These are phyloP conservation scores for Curvularia lunata DNA, from an alignment of 2,329 filamentous ascomycete genomes.

Conservation along the genomic window DNA sequence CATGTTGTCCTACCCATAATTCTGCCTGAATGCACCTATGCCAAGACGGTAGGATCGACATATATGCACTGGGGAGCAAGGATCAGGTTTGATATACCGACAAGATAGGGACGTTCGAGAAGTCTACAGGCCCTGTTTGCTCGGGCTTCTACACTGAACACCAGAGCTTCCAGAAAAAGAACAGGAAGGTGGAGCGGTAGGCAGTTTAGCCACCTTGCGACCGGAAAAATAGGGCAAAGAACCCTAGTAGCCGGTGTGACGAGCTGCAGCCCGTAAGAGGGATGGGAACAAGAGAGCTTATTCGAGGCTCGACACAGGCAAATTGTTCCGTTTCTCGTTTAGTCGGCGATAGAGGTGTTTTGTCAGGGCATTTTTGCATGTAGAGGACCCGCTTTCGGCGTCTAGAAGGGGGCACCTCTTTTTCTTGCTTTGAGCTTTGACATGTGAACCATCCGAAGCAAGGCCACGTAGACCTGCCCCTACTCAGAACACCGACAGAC, in stretches of 20 bases:
- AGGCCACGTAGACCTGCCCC: background rate
- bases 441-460: conserved; percentile 2
- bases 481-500: background rate
- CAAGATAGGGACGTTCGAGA: background rate
- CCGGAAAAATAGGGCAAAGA: conserved; percentile 2
- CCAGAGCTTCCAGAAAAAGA: background rate
- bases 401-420: background rate
- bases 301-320: background rate
- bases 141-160: background rate
- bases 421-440: background rate
- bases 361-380: background rate
- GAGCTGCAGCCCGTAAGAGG: background rate
- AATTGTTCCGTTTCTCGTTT: background rate
- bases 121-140: background rate
- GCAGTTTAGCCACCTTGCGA: background rate
- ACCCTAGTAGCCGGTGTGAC: background rate
- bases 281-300: background rate
- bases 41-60: background rate
- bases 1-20: background rate
- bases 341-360: background rate
- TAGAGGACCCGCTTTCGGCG: background rate
- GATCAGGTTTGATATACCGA: background rate
- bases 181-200: background rate
- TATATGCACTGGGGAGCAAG: background rate
- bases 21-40: background rate